Evolutionary conservation across 139 green algal genomes (phyloP).

Genomic region (Closterium sp.): DNA sequence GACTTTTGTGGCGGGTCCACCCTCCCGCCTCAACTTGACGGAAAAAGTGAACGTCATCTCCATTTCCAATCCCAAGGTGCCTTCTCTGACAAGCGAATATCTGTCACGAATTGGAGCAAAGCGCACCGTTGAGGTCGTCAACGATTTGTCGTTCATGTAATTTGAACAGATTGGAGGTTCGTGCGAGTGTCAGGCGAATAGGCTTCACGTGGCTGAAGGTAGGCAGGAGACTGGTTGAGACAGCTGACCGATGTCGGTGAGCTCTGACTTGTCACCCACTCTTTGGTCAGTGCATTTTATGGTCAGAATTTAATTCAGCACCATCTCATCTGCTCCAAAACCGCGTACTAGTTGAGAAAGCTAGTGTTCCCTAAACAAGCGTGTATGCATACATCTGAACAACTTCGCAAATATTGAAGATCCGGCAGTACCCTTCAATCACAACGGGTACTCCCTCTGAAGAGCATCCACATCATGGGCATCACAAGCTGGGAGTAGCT

Average conservation of each 20-base stretch:
- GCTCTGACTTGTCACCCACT: background rate
- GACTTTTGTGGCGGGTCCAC: background rate
- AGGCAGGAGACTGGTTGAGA: background rate
- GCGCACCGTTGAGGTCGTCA: background rate
- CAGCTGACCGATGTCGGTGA: background rate
- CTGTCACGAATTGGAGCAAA: background rate
- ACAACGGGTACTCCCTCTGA: constrained; percentile 37
- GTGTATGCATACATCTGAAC: no score
- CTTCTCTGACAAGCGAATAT: background rate
- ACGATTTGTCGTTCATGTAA: background rate
- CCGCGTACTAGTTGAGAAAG: no score
- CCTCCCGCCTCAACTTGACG: background rate
- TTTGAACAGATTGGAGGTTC: background rate
- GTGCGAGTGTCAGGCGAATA: background rate
- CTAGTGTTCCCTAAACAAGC: no score
- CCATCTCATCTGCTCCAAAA: no score
- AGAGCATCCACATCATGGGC: constrained; percentile 27
- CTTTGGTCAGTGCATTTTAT: background rate
- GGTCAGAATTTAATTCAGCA: background rate
- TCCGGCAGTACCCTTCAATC: background rate
- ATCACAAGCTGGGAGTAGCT: constrained; percentile 23
- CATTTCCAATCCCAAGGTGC: background rate
- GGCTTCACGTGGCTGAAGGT: no score
- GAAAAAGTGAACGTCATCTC: background rate
- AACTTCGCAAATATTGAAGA: no score